Evolutionary conservation across 352 stramenopile genomes (phyloP).

Genomic region (Globisporangium parvum): DNA sequence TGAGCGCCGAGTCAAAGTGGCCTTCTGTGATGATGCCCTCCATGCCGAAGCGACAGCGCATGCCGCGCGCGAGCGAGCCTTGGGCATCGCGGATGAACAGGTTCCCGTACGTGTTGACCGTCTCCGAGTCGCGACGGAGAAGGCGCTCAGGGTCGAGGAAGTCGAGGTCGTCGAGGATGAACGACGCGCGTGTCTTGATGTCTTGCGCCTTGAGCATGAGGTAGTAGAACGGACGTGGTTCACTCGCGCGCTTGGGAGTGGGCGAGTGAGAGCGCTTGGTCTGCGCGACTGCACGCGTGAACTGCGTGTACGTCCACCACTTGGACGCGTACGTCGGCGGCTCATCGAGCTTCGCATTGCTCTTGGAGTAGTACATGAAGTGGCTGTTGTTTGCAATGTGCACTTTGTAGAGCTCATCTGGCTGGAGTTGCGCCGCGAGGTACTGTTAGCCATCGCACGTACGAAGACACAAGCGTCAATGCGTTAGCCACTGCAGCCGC

Average conservation of each 20-base stretch:
- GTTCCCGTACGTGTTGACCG: constrained; percentile 31
- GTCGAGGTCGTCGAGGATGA: constrained; percentile 83
- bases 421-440: constrained; percentile 33
- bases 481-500: no score
- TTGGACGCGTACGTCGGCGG: constrained; percentile 37
- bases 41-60: constrained; percentile 89
- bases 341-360: constrained; percentile 22
- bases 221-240: constrained; percentile 41
- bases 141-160: constrained; percentile 90
- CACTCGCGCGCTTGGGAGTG: background rate
- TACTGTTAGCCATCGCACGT: constrained; percentile 24
- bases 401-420: constrained; percentile 42
- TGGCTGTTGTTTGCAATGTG: constrained; percentile 85
- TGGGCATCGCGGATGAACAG: constrained; percentile 43
- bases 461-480: no score
- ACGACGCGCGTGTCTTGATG: constrained; percentile 30
- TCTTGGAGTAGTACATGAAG: constrained; percentile 92
- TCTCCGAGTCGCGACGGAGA: constrained; percentile 25
- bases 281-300: constrained; percentile 26
- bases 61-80: constrained; percentile 33
- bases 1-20: constrained; percentile 92
- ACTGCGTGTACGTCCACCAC: constrained; percentile 60
- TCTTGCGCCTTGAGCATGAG: constrained; percentile 52
- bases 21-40: constrained; percentile 89
- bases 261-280: constrained; percentile 7